Conservation (phyloP, 2,329 filamentous ascomycete genomes). For the Sporothrix sp. region DNA sequence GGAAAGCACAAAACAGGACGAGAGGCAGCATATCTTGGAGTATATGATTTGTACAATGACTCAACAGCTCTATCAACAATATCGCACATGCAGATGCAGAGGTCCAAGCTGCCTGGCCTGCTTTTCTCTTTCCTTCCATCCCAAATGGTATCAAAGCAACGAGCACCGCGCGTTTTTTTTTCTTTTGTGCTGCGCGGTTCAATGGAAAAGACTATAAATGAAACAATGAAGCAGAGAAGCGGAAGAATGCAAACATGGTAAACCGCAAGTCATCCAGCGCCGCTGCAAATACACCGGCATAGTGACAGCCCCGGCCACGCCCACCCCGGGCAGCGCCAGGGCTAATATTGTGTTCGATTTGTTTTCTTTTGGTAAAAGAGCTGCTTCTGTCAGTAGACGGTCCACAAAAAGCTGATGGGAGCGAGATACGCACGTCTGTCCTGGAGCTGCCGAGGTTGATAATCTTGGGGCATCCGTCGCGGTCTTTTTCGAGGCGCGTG, state of each 20-base stretch:
- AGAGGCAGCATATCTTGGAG: neutral
- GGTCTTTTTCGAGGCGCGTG: conserved; percentile 89
- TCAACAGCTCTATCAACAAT: no score
- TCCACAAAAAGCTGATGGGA: neutral
- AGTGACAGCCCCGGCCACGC: conserved; percentile 21
- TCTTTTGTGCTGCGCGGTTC: no score
- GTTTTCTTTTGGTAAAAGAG: conserved; percentile 59
- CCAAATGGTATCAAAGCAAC: no score
- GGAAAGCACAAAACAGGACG: neutral
- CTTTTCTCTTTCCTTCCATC: no score
- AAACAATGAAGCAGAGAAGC: neutral
- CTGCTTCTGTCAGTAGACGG: conserved; percentile 25
- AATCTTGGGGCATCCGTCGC: conserved; percentile 97
- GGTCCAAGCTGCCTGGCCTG: no score
- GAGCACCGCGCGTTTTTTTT: no score
- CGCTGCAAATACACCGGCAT: neutral
- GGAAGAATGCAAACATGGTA: neutral
- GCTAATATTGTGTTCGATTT: conserved; percentile 51
- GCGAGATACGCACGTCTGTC: conserved; percentile 61
- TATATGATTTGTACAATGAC: neutral
- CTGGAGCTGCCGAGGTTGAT: conserved; percentile 93
- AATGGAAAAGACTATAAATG: neutral
- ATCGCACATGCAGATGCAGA: no score
- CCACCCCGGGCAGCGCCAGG: conserved; percentile 38
- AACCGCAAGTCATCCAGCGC: no score